Evolutionary conservation across 2,329 filamentous ascomycete species (phyloP).

Genomic region (Septoria linicola): DNA sequence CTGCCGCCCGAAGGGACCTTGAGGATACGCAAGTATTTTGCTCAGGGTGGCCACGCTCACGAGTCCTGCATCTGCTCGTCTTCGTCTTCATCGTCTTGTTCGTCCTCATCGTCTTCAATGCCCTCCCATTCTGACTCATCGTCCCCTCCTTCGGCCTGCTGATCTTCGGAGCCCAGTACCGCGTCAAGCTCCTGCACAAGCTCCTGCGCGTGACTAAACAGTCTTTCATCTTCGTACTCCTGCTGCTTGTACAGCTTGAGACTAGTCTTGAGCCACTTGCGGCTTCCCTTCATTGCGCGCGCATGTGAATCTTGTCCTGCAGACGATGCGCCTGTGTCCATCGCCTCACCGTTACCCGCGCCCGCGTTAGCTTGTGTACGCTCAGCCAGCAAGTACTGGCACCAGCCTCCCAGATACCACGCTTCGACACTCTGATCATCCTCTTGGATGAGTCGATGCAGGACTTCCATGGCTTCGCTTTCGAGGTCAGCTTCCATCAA

Average conservation of each 20-base stretch:
- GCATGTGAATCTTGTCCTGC: slow-evolving; percentile 46
- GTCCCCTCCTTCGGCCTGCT: slow-evolving; percentile 45
- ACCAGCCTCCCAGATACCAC: slow-evolving; percentile 97
- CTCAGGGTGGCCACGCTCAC: slow-evolving; percentile 15
- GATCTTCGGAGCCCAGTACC: slow-evolving; percentile 46
- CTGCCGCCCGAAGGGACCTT: no score
- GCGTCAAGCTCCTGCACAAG: slow-evolving; percentile 55
- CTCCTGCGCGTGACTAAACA: slow-evolving; percentile 73
- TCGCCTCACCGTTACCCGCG: slow-evolving; percentile 22
- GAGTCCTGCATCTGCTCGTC: slow-evolving; percentile 33
- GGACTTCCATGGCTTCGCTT: slow-evolving; percentile 76
- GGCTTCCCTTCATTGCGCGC: slow-evolving; percentile 66
- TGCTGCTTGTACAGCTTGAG: slow-evolving; percentile 73
- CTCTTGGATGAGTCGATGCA: slow-evolving; percentile 79
- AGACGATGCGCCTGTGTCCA: slow-evolving; percentile 35
- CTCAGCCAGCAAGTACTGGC: slow-evolving; percentile 74
- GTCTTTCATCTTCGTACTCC: slow-evolving; percentile 80
- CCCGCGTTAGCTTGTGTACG: slow-evolving; percentile 51
- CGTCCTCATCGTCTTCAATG: slow-evolving; percentile 40
- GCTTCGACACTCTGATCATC: slow-evolving; percentile 94
- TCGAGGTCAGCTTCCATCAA: slow-evolving; percentile 90
- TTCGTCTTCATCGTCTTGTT: slow-evolving; percentile 36
- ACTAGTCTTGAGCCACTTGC: slow-evolving; percentile 79
- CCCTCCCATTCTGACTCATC: slow-evolving; percentile 40
- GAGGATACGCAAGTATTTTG: no score